phyloP scores from a whole-genome alignment of 75 land plant genomes.

The Pinus taeda region DNA sequence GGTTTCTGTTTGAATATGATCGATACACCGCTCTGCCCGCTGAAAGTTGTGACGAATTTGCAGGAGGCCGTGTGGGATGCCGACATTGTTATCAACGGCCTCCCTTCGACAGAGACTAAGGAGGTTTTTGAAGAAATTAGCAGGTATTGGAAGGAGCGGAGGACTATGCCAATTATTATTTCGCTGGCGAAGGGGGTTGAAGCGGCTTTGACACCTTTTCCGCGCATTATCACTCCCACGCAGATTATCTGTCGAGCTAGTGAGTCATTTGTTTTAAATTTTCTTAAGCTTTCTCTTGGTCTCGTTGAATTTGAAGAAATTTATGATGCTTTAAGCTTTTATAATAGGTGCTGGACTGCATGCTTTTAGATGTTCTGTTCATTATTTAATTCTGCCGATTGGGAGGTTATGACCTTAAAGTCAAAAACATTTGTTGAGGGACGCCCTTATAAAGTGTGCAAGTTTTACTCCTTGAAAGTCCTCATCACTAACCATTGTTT shows the following conservation, averaged over 20 bases:
- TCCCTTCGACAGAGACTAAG: constrained; percentile 44
- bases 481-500: too few species aligned
- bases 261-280: constrained; percentile 9
- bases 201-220: constrained; percentile 33
- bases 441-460: too few species aligned
- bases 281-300: neutral
- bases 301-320: neutral
- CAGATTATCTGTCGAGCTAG: constrained; percentile 45
- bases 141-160: constrained; percentile 42
- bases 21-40: constrained; percentile 44
- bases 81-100: constrained; percentile 40
- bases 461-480: too few species aligned
- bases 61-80: constrained; percentile 62
- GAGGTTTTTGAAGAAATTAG: constrained; percentile 41
- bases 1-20: constrained; percentile 52
- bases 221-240: constrained; percentile 46
- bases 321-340: too few species aligned
- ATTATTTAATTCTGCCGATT: too few species aligned
- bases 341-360: too few species aligned
- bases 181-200: constrained; percentile 56
- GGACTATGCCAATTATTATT: constrained; percentile 40
- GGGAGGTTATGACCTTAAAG: too few species aligned
- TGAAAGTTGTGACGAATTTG: constrained; percentile 49
- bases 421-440: too few species aligned
- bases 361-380: too few species aligned